Evolutionary conservation across 2,329 filamentous ascomycete genomes (phyloP), one percentile per base, ranked within the genome.

Genomic region (Zelopaecilomyces penicillatus): DNA sequence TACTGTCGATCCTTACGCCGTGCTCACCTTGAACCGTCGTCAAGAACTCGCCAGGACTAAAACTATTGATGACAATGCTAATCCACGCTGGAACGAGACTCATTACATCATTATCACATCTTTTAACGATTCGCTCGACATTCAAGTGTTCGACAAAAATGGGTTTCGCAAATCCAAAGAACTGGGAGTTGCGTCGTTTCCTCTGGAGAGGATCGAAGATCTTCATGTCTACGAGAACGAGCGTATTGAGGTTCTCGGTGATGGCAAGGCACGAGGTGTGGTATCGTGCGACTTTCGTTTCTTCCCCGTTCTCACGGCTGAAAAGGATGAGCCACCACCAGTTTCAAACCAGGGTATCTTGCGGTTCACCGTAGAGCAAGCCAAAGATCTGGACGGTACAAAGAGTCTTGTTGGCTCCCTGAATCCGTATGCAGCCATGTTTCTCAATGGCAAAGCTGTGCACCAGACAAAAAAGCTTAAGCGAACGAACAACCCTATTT

Each of bases 91-190:
- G 93, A 94, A 93, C 58, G 91, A 98, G 67, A 98, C 93, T 0
- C 82, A 96, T 60, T 96, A 96, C 62, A 80, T 97, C 55, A 93
- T 98, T 52, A 75, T 98, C 53, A 95, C 88, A 2, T 95, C 88
- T 4, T 85, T 95, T 60, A 86, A 85, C 47, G 93, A 98, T 61
- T 76, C 85, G 29, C 73, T 98, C 44, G 93, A 91, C 26, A 76
- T 98, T 45, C 80, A 85, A 45, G 64, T 95, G 30, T 95, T 82
- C 57, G 93, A 98, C 64, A 96, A 83, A 75, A 98, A 98, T 57
- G 93, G 96, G 46, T 86, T 86, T 65, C 83, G 93, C 53, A 98
- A 97, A 68, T 90, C 96, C 68, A 96, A 96, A 69, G 88, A 96
- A 63, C 77, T 98, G 39, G 93, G 91, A 43, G 76, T 82, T 26